phyloP scores from a whole-genome alignment of 2,329 filamentous ascomycete genomes.

The Penicillium brevicompactum region DNA sequence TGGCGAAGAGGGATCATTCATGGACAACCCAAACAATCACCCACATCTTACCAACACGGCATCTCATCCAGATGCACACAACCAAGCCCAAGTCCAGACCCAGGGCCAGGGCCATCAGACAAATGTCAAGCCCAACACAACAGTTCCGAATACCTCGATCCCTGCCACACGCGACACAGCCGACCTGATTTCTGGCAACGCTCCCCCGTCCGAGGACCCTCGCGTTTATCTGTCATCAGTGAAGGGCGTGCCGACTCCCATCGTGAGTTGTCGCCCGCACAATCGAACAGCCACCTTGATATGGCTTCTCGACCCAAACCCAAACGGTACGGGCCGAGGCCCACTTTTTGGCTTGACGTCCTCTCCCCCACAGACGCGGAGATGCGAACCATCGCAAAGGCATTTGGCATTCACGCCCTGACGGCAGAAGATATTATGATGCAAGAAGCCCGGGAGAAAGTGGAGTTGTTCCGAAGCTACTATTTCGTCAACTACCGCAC shows the following conservation, averaged over 20 bases:
- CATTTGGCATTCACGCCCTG: constrained; percentile 93
- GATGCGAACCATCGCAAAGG: constrained; percentile 90
- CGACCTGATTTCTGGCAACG: background rate
- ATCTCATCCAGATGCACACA: constrained; percentile 12
- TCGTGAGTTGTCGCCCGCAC: constrained; percentile 27
- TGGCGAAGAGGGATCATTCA: constrained; percentile 31
- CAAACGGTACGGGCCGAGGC: constrained; percentile 73
- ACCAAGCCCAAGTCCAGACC: background rate
- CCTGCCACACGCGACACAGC: constrained; percentile 10
- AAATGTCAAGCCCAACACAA: background rate
- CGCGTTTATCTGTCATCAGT: constrained; percentile 39
- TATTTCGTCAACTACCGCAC: constrained; percentile 99
- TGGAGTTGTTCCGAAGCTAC: constrained; percentile 95
- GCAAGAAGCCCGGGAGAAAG: constrained; percentile 96
- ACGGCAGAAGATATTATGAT: constrained; percentile 97
- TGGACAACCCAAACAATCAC: constrained; percentile 17
- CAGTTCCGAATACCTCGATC: background rate
- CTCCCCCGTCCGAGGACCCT: constrained; percentile 19
- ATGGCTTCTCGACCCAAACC: constrained; percentile 33
- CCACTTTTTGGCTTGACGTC: constrained; percentile 96
- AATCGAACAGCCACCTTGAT: constrained; percentile 18
- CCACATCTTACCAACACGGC: constrained; percentile 2
- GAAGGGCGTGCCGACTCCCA: constrained; percentile 36
- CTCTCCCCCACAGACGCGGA: constrained; percentile 88
- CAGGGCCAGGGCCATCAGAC: constrained; percentile 7